Evolutionary conservation across 139 green algal species (phyloP), one percentile per base, ranked within the genome.

Genomic region (Chlamydomonas incerta): DNA sequence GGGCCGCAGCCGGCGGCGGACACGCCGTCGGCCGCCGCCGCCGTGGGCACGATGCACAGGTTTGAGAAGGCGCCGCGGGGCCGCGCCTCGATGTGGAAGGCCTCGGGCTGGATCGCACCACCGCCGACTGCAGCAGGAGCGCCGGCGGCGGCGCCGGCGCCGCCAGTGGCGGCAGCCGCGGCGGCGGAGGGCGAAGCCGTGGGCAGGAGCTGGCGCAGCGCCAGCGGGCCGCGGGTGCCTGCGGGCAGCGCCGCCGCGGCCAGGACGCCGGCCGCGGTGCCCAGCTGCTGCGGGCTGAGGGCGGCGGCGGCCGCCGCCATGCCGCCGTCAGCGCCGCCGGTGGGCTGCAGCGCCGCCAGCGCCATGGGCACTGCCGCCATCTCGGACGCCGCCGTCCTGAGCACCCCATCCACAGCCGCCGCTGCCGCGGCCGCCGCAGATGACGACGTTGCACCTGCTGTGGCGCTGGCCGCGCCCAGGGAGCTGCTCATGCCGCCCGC

Each of bases 301-400:
- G 47, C 55, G n/a, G 35, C 33, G 10, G 33, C 15, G 23, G 26
- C 18, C 20, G 55, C 81, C n/a, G 24, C 29, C 23, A 8, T 8
- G 6, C 41, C 41, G 5, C 41, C 41, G 41, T 8, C 41, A 50
- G 41, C 41, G 41, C 8, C 41, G 41, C 41, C 8, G 41, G 41
- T 50, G 41, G 41, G 41, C 41, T 50, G 41, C 41, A 50, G 41
- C 41, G 41, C 41, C 41, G 69, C 35, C 15, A 90, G 21, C n/a
- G 33, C 34, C 15, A 90, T 65, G 31, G 47, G 26, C 4, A 41
- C 33, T 6, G 74, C 28, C 37, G 79, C 28, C 24, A 72, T 63
- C 52, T 93, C 90, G 29, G 77, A 85, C 2, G 90, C 90, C 15
- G 85, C 90, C 4, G 88, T 90, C 6, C 88, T 77, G 35, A 93